A percentile compares a stretch with the other conserved stretches of the same genome.
These are phyloP conservation scores for Flueggea neowawraea DNA, from an alignment of 441 rosid genomes.

Conservation along the genomic window DNA sequence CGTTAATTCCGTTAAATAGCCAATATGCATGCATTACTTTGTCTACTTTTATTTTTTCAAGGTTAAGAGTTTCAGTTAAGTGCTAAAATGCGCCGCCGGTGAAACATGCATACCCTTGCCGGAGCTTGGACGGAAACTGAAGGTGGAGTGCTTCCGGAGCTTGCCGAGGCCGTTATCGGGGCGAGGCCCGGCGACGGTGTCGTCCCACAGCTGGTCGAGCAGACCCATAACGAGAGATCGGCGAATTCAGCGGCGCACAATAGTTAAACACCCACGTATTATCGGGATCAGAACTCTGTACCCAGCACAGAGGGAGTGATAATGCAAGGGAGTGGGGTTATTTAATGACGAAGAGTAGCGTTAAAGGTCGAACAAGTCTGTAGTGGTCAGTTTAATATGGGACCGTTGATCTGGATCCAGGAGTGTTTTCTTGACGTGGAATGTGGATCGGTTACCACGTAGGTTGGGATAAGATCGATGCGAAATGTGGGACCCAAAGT, in stretches of 20 bases:
- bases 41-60: not conserved
- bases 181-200: constrained; percentile 91
- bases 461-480: constrained; percentile 49
- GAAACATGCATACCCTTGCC: constrained; percentile 68
- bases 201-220: constrained; percentile 96
- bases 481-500: constrained; percentile 32
- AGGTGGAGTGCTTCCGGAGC: constrained; percentile 79
- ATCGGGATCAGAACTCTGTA: not conserved
- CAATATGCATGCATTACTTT: too few species aligned
- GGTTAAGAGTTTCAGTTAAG: not conserved
- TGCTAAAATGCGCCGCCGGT: not conserved
- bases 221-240: constrained; percentile 49
- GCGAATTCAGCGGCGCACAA: not conserved
- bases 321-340: constrained; percentile 1
- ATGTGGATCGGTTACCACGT: constrained; percentile 29
- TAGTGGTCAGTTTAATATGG: constrained; percentile 13
- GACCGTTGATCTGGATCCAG: constrained; percentile 39
- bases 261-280: not conserved
- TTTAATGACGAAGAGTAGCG: constrained; percentile 25
- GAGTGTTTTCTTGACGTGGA: constrained; percentile 33
- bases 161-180: constrained; percentile 92
- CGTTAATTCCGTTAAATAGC: too few species aligned
- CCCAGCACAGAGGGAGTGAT: constrained; percentile 2
- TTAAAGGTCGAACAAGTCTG: constrained; percentile 28
- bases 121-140: constrained; percentile 64